Evolutionary conservation across 225 moss, liverwort and hornwort genomes (phyloP).

Genomic region (Anthoceros angustus): DNA sequence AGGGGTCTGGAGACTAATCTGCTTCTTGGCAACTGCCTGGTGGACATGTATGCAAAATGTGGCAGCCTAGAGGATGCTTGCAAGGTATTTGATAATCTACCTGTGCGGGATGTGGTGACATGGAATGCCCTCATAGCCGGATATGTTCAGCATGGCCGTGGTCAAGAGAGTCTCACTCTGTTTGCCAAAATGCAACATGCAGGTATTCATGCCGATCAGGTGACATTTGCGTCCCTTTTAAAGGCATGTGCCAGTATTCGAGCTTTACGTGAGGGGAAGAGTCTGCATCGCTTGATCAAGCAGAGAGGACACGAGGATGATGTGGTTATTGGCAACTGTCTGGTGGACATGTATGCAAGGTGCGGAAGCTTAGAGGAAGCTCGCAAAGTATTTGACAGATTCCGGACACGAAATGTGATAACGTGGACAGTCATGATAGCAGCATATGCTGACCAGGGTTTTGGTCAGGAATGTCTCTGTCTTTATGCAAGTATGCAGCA

Average conservation of each 20-base stretch:
- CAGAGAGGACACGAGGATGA: not conserved
- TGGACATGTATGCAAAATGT: slow-evolving; percentile 1
- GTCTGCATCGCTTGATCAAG: not conserved
- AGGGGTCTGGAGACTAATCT: not conserved
- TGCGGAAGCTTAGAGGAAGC: not conserved
- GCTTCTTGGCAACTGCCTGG: not conserved
- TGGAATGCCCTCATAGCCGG: not conserved
- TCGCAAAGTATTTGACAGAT: not conserved
- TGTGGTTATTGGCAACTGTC: not conserved
- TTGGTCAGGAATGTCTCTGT: not conserved
- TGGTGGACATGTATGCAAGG: slow-evolving; percentile 1
- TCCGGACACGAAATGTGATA: not conserved
- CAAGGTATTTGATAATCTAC: not conserved
- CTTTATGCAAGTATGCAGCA: not conserved
- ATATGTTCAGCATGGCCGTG: not conserved
- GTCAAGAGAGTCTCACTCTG: not conserved
- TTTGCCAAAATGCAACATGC: not conserved
- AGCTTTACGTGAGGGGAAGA: not conserved
- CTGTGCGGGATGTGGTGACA: not conserved
- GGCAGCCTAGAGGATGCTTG: not conserved
- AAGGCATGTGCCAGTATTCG: not conserved
- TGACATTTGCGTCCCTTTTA: not conserved
- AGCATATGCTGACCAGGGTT: not conserved
- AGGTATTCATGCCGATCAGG: not conserved
- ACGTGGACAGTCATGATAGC: not conserved